A percentile compares a stretch with the other conserved stretches of the same genome.
These are phyloP conservation scores for Rutstroemia sp. DNA, from an alignment of 2,329 filamentous ascomycete genomes.

Conservation along the genomic window DNA sequence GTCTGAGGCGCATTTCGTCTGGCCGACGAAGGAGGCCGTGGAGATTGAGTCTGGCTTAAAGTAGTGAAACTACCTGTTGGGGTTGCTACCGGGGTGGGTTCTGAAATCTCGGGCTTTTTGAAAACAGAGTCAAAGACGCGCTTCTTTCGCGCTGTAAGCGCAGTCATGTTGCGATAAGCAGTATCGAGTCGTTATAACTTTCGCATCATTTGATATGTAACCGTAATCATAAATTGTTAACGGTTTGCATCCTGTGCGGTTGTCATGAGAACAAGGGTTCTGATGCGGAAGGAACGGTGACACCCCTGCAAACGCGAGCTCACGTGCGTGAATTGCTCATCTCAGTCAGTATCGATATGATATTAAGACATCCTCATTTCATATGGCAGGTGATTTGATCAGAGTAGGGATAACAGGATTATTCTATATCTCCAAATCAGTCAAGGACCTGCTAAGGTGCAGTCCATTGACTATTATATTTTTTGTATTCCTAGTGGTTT, in stretches of 20 bases:
- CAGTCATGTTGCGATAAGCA: not conserved
- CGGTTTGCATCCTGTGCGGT: too few relatives aligned
- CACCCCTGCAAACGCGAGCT: too few relatives aligned
- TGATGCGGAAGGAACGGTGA: too few relatives aligned
- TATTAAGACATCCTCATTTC: too few relatives aligned
- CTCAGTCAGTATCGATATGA: too few relatives aligned
- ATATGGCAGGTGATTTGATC: too few relatives aligned
- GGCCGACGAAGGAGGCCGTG: conserved; percentile 1
- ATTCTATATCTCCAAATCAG: too few relatives aligned
- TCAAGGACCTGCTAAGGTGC: not conserved
- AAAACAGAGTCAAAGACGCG: conserved; percentile 30
- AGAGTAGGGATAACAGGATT: too few relatives aligned
- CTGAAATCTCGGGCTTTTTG: conserved; percentile 19
- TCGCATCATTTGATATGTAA: not conserved
- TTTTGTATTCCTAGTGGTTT: not conserved
- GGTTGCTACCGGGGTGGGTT: conserved; percentile 25
- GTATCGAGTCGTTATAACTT: not conserved
- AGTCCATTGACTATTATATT: too few relatives aligned
- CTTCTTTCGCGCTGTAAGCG: conserved; percentile 14
- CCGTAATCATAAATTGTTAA: not conserved
- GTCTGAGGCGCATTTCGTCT: not conserved
- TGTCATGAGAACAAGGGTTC: too few relatives aligned
- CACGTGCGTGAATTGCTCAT: too few relatives aligned
- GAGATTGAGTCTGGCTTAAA: conserved; percentile 20
- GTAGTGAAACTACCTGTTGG: conserved; percentile 20